Evolutionary conservation across 164 flowering plant species (phyloP).

Genomic region (Stephania cephalantha): DNA sequence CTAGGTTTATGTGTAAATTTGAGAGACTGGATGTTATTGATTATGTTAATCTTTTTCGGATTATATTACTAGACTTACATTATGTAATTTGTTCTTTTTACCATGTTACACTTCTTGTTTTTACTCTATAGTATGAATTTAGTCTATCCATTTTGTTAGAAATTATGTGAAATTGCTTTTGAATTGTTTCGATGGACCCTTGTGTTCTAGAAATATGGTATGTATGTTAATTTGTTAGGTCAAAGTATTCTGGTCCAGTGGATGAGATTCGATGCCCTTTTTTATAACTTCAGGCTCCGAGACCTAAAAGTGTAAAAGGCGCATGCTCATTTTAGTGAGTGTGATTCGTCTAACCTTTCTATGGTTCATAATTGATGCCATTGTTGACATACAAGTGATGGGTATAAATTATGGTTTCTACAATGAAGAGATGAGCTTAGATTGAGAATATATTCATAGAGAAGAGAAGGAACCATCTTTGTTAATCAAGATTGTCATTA

Average conservation of each 20-base stretch:
- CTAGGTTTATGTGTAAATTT: constrained; percentile 3
- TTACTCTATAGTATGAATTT: background rate
- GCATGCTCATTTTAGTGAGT: no score
- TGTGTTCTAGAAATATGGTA: no score
- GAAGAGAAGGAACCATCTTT: background rate
- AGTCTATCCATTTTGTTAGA: background rate
- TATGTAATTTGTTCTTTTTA: background rate
- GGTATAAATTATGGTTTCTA: no score
- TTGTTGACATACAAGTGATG: no score
- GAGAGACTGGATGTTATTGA: background rate
- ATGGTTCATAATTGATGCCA: no score
- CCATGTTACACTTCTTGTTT: background rate
- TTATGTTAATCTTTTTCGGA: background rate
- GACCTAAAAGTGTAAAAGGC: no score
- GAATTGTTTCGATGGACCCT: background rate
- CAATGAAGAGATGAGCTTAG: no score
- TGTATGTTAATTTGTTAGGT: no score
- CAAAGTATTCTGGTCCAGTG: no score
- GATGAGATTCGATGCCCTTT: no score
- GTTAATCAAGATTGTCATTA: background rate
- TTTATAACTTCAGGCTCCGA: no score
- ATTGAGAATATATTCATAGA: background rate
- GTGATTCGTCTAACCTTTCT: no score
- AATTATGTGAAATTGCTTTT: background rate
- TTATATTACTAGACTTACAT: background rate